Percentiles rank a stretch among this genome's conserved stretches.
These are phyloP conservation scores for Neurospora sp. DNA, from an alignment of 2,329 filamentous ascomycete species.

Conservation along the genomic window DNA sequence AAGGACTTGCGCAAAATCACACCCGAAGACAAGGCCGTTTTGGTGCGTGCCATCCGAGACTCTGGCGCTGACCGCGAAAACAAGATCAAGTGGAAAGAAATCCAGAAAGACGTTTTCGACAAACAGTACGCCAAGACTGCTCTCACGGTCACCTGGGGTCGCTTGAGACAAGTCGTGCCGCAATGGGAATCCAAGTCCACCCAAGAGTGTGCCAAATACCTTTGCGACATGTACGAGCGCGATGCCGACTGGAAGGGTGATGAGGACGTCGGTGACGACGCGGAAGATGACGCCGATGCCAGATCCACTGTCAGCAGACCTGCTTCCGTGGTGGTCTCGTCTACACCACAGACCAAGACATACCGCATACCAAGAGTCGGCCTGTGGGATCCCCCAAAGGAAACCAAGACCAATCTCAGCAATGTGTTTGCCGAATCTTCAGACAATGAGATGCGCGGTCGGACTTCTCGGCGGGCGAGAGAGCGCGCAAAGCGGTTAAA, in stretches of 20 bases:
- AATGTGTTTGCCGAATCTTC: background rate
- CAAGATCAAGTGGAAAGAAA: slow-evolving; percentile 37
- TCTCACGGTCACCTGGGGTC: slow-evolving; percentile 15
- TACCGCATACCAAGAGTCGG: background rate
- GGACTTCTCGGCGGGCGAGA: background rate
- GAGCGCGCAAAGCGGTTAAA: background rate
- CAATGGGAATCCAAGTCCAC: slow-evolving; percentile 12
- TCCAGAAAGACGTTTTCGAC: slow-evolving; percentile 7
- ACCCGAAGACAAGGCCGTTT: slow-evolving; percentile 32
- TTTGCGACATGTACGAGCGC: slow-evolving; percentile 15
- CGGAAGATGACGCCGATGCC: background rate
- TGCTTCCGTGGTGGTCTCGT: background rate
- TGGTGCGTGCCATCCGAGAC: slow-evolving; percentile 34
- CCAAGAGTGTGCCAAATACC: slow-evolving; percentile 12
- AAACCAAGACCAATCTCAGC: background rate
- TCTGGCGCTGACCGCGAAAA: slow-evolving; percentile 30
- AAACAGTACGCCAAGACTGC: slow-evolving; percentile 13
- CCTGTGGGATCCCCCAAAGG: background rate
- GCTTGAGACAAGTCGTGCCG: slow-evolving; percentile 14
- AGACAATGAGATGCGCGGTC: background rate
- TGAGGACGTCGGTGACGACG: background rate
- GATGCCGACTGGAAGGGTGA: slow-evolving; percentile 9
- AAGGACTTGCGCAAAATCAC: slow-evolving; percentile 32
- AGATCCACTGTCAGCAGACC: background rate
- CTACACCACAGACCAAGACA: background rate